These are phyloP conservation scores for Suhomyces atakaporum DNA, from an alignment of 1,139 yeast genomes.

Conservation along the genomic window DNA sequence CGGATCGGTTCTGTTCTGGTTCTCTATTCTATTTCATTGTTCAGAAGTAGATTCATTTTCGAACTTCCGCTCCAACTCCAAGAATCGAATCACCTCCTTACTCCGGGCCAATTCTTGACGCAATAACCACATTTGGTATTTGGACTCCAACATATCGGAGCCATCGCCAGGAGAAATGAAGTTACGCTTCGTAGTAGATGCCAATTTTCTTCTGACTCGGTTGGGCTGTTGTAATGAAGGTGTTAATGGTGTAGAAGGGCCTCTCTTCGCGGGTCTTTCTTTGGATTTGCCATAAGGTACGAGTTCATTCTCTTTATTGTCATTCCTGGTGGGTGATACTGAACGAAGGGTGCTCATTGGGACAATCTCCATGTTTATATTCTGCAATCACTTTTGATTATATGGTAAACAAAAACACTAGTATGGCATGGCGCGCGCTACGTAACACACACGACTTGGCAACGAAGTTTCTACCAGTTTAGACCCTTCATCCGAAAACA, in stretches of 20 bases:
- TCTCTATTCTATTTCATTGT: too few relatives aligned
- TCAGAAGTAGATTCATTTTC: neutral
- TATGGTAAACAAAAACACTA: too few relatives aligned
- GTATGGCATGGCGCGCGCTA: too few relatives aligned
- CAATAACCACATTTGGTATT: constrained; percentile 24
- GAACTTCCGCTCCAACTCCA: constrained; percentile 23
- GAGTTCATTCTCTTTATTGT: constrained; percentile 8
- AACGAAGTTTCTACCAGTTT: too few relatives aligned
- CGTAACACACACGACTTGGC: too few relatives aligned
- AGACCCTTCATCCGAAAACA: too few relatives aligned
- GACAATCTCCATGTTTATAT: too few relatives aligned
- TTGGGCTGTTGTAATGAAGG: constrained; percentile 20
- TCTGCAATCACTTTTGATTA: too few relatives aligned
- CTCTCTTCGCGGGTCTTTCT: constrained; percentile 19
- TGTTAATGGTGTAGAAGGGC: constrained; percentile 27
- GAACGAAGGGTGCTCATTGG: constrained; percentile 3
- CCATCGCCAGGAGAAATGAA: constrained; percentile 10
- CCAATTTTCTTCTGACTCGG: constrained; percentile 18
- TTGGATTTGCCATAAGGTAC: neutral
- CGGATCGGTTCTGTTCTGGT: too few relatives aligned
- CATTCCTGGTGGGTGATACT: constrained; percentile 3
- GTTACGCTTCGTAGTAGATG: constrained; percentile 1
- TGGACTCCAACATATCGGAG: constrained; percentile 19
- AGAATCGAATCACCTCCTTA: constrained; percentile 19
- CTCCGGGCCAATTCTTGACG: constrained; percentile 18